A percentile compares a stretch with the other conserved stretches of the same genome.
Conservation (phyloP, 2,329 filamentous ascomycete species). For the Scedosporium minutisporum region DNA sequence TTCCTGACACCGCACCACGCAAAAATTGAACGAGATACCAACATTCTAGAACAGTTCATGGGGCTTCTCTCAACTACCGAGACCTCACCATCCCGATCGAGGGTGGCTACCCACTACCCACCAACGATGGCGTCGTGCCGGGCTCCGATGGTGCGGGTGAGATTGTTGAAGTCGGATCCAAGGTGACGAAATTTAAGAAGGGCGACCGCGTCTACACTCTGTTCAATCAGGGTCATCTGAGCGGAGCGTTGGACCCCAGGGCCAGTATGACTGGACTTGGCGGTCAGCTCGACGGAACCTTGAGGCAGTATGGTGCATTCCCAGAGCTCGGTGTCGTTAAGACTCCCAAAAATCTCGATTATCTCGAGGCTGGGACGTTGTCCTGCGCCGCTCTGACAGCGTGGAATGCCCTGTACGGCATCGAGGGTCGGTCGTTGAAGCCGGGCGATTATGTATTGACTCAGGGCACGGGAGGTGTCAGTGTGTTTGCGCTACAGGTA, state of each 20-base stretch:
- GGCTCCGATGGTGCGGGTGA: conserved; percentile 37
- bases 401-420: conserved; percentile 11
- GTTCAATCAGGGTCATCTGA: conserved; percentile 40
- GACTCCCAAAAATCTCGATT: conserved; percentile 40
- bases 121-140: not conserved
- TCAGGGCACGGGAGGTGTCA: conserved; percentile 44
- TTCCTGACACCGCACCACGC: too few species aligned
- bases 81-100: conserved; percentile 2
- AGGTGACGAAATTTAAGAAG: conserved; percentile 27
- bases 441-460: conserved; percentile 35
- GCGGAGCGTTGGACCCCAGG: conserved; percentile 20
- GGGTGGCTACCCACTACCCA: conserved; percentile 2
- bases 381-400: conserved; percentile 34
- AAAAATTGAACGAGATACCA: too few species aligned
- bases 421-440: conserved; percentile 16
- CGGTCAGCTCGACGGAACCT: conserved; percentile 51
- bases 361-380: conserved; percentile 39
- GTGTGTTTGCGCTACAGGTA: conserved; percentile 32
- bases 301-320: conserved; percentile 56
- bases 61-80: conserved; percentile 9
- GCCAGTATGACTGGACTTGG: conserved; percentile 46
- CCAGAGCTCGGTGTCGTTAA: conserved; percentile 52
- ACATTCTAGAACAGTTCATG: not conserved
- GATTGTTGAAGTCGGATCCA: conserved; percentile 32
- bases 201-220: conserved; percentile 42